Evolutionary conservation across 768 basidiomycete genomes (phyloP), one percentile per base, ranked within the genome.

Genomic region (Boletus pseudo-olivaceus): DNA sequence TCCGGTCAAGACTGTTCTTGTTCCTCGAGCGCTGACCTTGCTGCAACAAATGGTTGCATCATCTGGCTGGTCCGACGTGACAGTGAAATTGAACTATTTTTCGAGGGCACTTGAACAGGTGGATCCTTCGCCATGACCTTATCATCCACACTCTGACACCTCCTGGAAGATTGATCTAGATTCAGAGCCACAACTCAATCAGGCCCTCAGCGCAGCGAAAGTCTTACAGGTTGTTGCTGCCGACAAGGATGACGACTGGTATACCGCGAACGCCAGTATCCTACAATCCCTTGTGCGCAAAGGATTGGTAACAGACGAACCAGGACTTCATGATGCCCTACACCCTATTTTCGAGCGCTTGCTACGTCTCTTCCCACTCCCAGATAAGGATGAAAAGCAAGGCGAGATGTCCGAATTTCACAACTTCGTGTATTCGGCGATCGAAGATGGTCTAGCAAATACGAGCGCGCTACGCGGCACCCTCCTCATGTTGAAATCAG

Each of bases 31-130:
- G 1, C 73, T 91, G 32, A 66, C 76, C 0, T 69, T 90, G 27
- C 76, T 99, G 47, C 85, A 88, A 62, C 77, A 81, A 58, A 87
- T 99, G 65, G 80, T 95, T 19, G 84, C 88, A 2, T 84, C 89
- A 1, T 80, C 80, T 45, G 94, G 94, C 9, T 93, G 97, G 90
- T 84, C 79, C 8, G 93, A 96, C 53, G 92, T 98, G 6, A 90
- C 88, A 7, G 86, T 98, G 57, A 96, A 97, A 56, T 75, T 98
- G 42, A 82, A 88, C 49, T 98, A 88, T 72, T 98, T 99, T 74
- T 82, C 87, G 46, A 80, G 92, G 32, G 81, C 88, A 1, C 79
- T 99, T 39, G 88, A 90, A 62, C 86, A 85, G 76, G 93, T 90
- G 62, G 4, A 20, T 20, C 44, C 37, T 63, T 37, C 32, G 1